Evolutionary conservation across 208 protist genomes (phyloP), one percentile per base, ranked within the genome.

Genomic region (Vickermania spadyakhi): DNA sequence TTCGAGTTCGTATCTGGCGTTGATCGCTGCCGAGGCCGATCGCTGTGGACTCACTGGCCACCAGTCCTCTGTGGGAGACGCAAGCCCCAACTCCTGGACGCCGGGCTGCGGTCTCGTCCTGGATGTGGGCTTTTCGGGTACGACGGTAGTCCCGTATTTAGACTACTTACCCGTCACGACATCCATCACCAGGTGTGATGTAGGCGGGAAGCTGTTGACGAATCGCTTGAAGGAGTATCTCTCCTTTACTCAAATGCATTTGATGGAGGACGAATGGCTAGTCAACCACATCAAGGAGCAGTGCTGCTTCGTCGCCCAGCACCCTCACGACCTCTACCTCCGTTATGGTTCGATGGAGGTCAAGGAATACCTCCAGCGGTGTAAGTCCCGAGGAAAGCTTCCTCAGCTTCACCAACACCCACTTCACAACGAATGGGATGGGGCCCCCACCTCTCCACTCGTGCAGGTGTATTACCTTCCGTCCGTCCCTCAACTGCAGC

Each of bases 201-300:
- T 94, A 4, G 83, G 86, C 14, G 86, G 86, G 29, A 91, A 91
- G 73, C 52, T 91, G 52, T 64, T 94, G 2, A 84, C 81, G 0
- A 91, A 94, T 60, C 73, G 81, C 0, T 60, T 94, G 14, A 89
- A 89, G 70, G 80, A 91, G 53, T 60, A 77, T 26, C 68, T 94
- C 23, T 87, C 78, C 57, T 91, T 84, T 55, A 74, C 76, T 22
- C 86, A 94, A 60, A 68, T 86, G 29, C 84, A 91, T 52, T 64
- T 94, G 64, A 70, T 79, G 60, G 76, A 91, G 63, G 86, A 94
- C 59, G 78, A 72, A 1, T 91, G 83, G 81, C 68, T 94, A 18
- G 73, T 91, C n/a, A 87, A 90, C 50, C 65, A 86, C 73, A 72
- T 94, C n/a, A 84, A 82, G 72, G 76, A 91, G 66, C 57, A 51